Evolutionary conservation across 805 yeast genomes (phyloP), one percentile per base, ranked within the genome.

Genomic region (Starmera pachycereana): DNA sequence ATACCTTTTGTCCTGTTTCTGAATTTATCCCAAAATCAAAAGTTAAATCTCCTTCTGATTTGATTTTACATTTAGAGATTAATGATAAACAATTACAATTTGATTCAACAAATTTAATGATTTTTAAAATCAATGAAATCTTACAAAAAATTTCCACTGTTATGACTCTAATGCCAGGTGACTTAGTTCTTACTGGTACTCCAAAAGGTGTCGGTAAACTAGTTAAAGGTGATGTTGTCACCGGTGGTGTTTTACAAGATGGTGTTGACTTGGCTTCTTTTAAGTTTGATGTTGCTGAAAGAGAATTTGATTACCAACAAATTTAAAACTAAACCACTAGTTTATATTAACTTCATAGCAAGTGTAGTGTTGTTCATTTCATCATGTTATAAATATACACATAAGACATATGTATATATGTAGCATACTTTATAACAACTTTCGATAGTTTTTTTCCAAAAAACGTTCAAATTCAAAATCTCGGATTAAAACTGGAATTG

Each of bases 171-270:
- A 78, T 89, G 52, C 79, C 85, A 40, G 96, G 96, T 28, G 98
- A 92, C 55, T 70, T 92, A 46, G 78, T 92, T 43, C 68, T 92
- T 38, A 92, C 98, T 1, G 98, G 98, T 13, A 92, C 98, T 2
- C 98, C 98, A 36, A 86, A 88, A 60, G 98, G 98, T 13, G 98
- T 92, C n/a, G 96, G 97, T 8, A 65, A 72, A 22, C 63, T 89
- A 29, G 60, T 59, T 6, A 84, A 95, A 0, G 97, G 97, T 9
- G 97, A 92, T 56, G 54, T 58, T 22, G 66, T 92, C 25, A 68
- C 69, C 36, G 95, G 94, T 7, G 71, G 74, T 4, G 27, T 22
- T 22, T 22, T 22, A 22, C 27, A 22, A 22, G 9, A 22, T 18
- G 57, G 61, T 37, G 53, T 50, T 33, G 71, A 80, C 39, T 87